A percentile compares a stretch with the other conserved stretches of the same genome.
Conservation (phyloP, 495 filamentous ascomycete genomes). For the Penicillium parvum region DNA sequence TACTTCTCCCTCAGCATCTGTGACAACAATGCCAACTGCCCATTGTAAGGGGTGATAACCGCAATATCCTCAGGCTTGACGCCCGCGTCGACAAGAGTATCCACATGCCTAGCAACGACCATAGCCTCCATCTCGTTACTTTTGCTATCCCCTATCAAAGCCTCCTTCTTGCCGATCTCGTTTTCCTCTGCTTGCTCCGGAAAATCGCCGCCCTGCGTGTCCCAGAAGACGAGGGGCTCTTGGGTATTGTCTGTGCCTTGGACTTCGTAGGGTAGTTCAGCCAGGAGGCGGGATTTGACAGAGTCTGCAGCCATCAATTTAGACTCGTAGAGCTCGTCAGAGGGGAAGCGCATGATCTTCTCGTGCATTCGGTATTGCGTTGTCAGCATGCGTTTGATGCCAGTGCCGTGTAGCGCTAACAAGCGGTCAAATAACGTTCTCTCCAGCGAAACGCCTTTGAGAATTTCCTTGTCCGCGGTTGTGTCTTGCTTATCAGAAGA, state of each 20-base stretch:
- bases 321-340: conserved; percentile 77
- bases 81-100: conserved; percentile 69
- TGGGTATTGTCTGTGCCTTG: conserved; percentile 79
- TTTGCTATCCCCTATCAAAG: conserved; percentile 76
- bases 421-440: conserved; percentile 89
- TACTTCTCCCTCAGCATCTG: conserved; percentile 71
- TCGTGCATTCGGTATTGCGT: conserved; percentile 99
- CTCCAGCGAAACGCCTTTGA: conserved; percentile 60
- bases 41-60: conserved; percentile 94
- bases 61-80: conserved; percentile 79
- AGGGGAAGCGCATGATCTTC: conserved; percentile 91
- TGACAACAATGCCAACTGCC: conserved; percentile 77
- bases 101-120: conserved; percentile 72
- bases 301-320: conserved; percentile 72
- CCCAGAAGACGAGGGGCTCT: conserved; percentile 87
- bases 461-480: conserved; percentile 21
- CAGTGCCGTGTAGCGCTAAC: conserved; percentile 71
- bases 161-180: conserved; percentile 45
- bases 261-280: conserved; percentile 73
- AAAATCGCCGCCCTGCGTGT: conserved; percentile 93
- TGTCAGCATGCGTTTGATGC: conserved; percentile 91
- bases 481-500: conserved; percentile 20
- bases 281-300: conserved; percentile 71
- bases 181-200: conserved; percentile 56
- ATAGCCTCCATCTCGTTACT: conserved; percentile 89